Evolutionary conservation across 495 filamentous ascomycete species (phyloP), one percentile per base, ranked within the genome.

Genomic region (Apiosordaria backusii): DNA sequence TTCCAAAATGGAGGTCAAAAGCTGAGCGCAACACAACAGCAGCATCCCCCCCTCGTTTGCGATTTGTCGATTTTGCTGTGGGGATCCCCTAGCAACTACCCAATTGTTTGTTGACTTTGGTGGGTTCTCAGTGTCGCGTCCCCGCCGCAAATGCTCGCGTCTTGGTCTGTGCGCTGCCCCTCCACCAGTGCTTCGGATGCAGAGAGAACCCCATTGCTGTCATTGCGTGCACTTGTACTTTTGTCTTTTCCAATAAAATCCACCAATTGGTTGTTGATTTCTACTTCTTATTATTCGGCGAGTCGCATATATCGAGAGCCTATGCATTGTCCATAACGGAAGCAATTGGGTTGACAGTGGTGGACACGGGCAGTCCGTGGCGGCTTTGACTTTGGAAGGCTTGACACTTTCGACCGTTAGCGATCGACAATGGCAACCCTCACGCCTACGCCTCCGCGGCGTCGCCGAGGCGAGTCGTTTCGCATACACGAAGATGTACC

Each of bases 31-130:
- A 29, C 57, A 24, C 16, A 29, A 5, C 26, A 1, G 19, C 21
- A 16, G 25, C 9, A 21, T 45, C 10, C 23, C 53, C 63, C 60
- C 66, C 66, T 65, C 68, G 16, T 69, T 59, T 15, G 54, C 27
- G 50, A 26, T 69, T 69, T 64, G 61, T 64, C 57, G 25, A 54
- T 62, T 54, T 61, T 57, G 26, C 52, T 62, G 64, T 70, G 70
- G 71, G 68, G 72, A 66, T 25, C 59, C 74, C 77, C 74, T 70
- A 67, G 80, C 80, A 82, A 82, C 80, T 63, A 65, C 62, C 71
- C 72, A 75, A 72, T 77, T 82, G 74, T 77, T 77, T 77, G 72
- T 77, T 77, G 74, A 75, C 72, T 73, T 68, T 61, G 63, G 60
- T 63, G 55, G 63, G 54, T 19, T 26, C 45, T 13, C 23, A 24